Percentiles rank a stretch among this genome's conserved stretches.
Evolutionary conservation across 1,284 basidiomycete genomes (phyloP).

Genomic region (Megacollybia platyphylla): DNA sequence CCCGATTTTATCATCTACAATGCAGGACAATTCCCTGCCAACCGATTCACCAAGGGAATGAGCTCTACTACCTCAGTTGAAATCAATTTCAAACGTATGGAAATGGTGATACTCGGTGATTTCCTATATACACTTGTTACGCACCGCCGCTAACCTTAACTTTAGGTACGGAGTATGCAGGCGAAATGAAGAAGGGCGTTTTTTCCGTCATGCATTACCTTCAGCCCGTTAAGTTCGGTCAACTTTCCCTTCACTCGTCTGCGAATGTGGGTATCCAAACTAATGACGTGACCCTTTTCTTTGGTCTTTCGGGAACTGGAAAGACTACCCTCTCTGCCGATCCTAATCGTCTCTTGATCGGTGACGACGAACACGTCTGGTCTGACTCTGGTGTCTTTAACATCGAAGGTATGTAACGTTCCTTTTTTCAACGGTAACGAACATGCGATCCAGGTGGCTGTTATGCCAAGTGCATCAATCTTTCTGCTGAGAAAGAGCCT

Average conservation of each 20-base stretch:
- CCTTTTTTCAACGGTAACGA: too few species aligned
- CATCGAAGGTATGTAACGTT: slow-evolving; percentile 58
- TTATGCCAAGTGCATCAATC: slow-evolving; percentile 98
- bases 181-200: slow-evolving; percentile 99
- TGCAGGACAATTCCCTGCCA: slow-evolving; percentile 99
- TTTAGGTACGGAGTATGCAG: slow-evolving; percentile 82
- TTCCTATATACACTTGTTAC: too few species aligned
- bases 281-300: slow-evolving; percentile 96
- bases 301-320: slow-evolving; percentile 96
- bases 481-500: slow-evolving; percentile 93
- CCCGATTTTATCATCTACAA: slow-evolving; percentile 99
- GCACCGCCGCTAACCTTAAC: too few species aligned
- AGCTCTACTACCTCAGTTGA: slow-evolving; percentile 97
- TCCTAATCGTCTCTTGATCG: slow-evolving; percentile 82
- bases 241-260: slow-evolving; percentile 97
- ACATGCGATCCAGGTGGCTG: slow-evolving; percentile 42
- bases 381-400: slow-evolving; percentile 98
- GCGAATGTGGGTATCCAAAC: slow-evolving; percentile 89
- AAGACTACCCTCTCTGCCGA: slow-evolving; percentile 97
- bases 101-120: slow-evolving; percentile 89
- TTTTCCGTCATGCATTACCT: slow-evolving; percentile 99
- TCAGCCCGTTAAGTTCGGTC: slow-evolving; percentile 97
- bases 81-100: slow-evolving; percentile 99
- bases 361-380: slow-evolving; percentile 98
- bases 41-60: slow-evolving; percentile 99